A percentile compares a stretch with the other conserved stretches of the same genome.
These are phyloP conservation scores for Kwoniella mangroviensis DNA, from an alignment of 768 basidiomycete species.

Conservation along the genomic window DNA sequence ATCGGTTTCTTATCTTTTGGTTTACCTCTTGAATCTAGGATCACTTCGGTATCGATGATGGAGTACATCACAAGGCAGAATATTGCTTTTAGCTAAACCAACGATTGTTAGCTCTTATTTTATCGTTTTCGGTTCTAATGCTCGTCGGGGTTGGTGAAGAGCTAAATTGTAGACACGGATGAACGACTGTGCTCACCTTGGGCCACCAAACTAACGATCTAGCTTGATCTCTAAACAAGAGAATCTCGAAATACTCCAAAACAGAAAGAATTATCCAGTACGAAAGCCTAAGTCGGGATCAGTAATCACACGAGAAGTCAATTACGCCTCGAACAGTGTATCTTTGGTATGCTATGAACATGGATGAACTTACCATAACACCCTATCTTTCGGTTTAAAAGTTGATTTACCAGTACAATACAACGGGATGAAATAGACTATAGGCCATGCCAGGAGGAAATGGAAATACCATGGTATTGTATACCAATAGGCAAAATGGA, in stretches of 20 bases:
- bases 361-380: slow-evolving; percentile 29
- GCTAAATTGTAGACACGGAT: neutral
- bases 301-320: neutral
- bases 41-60: slow-evolving; percentile 15
- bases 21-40: slow-evolving; percentile 19
- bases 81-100: slow-evolving; percentile 35
- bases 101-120: neutral
- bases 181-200: slow-evolving; percentile 27
- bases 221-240: slow-evolving; percentile 37
- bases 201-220: slow-evolving; percentile 41
- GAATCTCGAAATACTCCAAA: slow-evolving; percentile 43
- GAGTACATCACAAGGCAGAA: slow-evolving; percentile 36
- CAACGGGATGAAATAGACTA: slow-evolving; percentile 38
- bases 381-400: slow-evolving; percentile 18
- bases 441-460: slow-evolving; percentile 34
- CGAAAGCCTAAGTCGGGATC: slow-evolving; percentile 22
- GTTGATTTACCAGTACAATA: slow-evolving; percentile 26
- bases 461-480: slow-evolving; percentile 42
- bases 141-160: no score
- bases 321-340: neutral
- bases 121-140: neutral
- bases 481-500: slow-evolving; percentile 40
- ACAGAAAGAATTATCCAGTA: slow-evolving; percentile 37
- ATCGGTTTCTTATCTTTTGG: slow-evolving; percentile 27
- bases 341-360: neutral